Evolutionary conservation across 2,329 filamentous ascomycete genomes (phyloP).

Genomic region (Trichophyton benhamiae): DNA sequence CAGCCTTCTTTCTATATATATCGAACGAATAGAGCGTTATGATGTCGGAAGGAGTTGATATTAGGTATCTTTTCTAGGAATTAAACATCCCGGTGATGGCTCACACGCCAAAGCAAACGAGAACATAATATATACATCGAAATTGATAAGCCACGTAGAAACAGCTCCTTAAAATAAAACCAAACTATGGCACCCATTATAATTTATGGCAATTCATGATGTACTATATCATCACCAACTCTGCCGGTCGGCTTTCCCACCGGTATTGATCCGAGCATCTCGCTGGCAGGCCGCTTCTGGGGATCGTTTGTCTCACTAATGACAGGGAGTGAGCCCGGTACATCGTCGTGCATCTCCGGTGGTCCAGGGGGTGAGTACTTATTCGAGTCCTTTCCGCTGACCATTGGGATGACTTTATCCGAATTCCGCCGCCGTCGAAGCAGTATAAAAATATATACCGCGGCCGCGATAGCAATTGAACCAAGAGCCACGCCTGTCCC

Average conservation of each 20-base stretch:
- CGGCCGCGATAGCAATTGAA: background rate
- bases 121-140: background rate
- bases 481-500: background rate
- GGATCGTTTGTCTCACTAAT: background rate
- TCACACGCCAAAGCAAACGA: background rate
- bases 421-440: background rate
- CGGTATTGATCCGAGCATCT: background rate
- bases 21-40: too few relatives aligned
- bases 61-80: background rate
- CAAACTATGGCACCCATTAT: background rate
- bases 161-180: background rate
- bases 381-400: background rate
- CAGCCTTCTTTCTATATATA: too few relatives aligned
- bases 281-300: background rate
- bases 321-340: background rate
- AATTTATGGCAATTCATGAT: background rate
- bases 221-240: background rate
- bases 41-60: background rate
- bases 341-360: background rate
- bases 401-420: background rate
- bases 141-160: too few relatives aligned
- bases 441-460: background rate
- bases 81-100: background rate
- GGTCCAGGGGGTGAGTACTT: background rate
- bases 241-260: background rate